Percentiles rank a stretch among this genome's conserved stretches.
Conservation (phyloP, 495 filamentous ascomycete species). For the Podospora pseudoanserina region DNA sequence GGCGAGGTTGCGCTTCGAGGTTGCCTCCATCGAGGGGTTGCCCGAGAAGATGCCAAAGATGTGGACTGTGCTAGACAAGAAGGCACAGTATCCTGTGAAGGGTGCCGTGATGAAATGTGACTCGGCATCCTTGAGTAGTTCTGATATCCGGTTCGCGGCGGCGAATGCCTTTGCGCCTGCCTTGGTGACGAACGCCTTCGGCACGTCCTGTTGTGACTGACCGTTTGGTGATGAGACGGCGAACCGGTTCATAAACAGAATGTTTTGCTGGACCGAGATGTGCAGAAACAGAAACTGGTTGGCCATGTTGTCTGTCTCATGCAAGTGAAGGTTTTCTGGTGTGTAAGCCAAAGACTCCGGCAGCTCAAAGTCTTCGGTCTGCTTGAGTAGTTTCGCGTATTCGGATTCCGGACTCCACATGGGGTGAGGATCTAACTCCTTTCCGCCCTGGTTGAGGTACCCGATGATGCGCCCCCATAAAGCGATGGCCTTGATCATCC, state of each 20-base stretch:
- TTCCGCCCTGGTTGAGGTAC: slow-evolving; percentile 88
- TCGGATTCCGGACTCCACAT: slow-evolving; percentile 80
- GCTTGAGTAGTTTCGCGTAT: slow-evolving; percentile 65
- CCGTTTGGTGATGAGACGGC: slow-evolving; percentile 70
- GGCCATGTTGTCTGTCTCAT: slow-evolving; percentile 77
- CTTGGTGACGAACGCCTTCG: slow-evolving; percentile 73
- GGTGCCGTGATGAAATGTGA: slow-evolving; percentile 80
- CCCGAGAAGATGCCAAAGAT: slow-evolving; percentile 84
- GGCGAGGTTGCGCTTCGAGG: slow-evolving; percentile 80
- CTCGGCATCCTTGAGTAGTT: slow-evolving; percentile 73
- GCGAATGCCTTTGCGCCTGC: slow-evolving; percentile 73
- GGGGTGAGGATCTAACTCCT: slow-evolving; percentile 68
- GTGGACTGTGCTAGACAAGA: slow-evolving; percentile 86
- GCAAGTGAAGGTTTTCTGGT: slow-evolving; percentile 76
- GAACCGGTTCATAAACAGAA: slow-evolving; percentile 86
- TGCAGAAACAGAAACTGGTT: slow-evolving; percentile 96
- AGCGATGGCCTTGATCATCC: slow-evolving; percentile 80
- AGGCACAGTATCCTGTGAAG: slow-evolving; percentile 92
- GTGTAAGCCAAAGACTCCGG: slow-evolving; percentile 70
- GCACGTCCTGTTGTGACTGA: slow-evolving; percentile 67
- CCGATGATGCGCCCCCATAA: slow-evolving; percentile 88
- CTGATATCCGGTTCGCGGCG: slow-evolving; percentile 86
- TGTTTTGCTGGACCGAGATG: slow-evolving; percentile 81
- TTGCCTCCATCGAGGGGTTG: slow-evolving; percentile 66
- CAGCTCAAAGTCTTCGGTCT: slow-evolving; percentile 69